Evolutionary conservation across 805 yeast species (phyloP).

Genomic region (Candida wancherniae): DNA sequence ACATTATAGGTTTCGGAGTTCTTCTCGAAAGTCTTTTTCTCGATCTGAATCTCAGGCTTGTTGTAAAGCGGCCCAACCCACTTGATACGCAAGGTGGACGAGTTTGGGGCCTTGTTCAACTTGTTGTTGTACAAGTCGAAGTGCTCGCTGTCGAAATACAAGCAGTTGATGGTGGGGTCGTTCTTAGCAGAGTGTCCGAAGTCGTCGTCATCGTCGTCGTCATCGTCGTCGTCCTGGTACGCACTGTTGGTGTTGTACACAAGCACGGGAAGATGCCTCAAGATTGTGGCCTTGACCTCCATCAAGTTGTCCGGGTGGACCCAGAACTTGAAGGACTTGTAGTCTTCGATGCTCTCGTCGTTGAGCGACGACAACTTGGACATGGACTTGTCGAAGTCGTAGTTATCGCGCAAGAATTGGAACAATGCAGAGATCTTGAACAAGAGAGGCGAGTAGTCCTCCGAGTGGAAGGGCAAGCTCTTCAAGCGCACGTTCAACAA

Average conservation of each 20-base stretch:
- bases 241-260: conserved; percentile 54
- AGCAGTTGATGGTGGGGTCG: conserved; percentile 72
- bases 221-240: conserved; percentile 44
- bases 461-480: conserved; percentile 86
- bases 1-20: conserved; percentile 46
- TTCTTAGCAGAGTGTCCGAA: conserved; percentile 17
- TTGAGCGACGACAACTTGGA: conserved; percentile 46
- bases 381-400: conserved; percentile 45
- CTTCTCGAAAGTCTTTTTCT: conserved; percentile 68
- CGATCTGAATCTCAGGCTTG: conserved; percentile 75
- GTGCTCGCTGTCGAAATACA: conserved; percentile 80
- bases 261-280: conserved; percentile 89
- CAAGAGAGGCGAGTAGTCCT: conserved; percentile 88
- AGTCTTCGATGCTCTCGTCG: conserved; percentile 33
- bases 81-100: conserved; percentile 77
- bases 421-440: conserved; percentile 78
- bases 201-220: conserved; percentile 28
- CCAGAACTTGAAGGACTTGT: conserved; percentile 84
- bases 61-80: conserved; percentile 85
- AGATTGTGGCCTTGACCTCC: conserved; percentile 95
- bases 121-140: conserved; percentile 86
- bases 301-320: conserved; percentile 85
- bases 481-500: conserved; percentile 81
- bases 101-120: conserved; percentile 60
- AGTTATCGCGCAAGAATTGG: conserved; percentile 74